phyloP scores from a whole-genome alignment of 208 protist species.

The Lotmaria passim region DNA sequence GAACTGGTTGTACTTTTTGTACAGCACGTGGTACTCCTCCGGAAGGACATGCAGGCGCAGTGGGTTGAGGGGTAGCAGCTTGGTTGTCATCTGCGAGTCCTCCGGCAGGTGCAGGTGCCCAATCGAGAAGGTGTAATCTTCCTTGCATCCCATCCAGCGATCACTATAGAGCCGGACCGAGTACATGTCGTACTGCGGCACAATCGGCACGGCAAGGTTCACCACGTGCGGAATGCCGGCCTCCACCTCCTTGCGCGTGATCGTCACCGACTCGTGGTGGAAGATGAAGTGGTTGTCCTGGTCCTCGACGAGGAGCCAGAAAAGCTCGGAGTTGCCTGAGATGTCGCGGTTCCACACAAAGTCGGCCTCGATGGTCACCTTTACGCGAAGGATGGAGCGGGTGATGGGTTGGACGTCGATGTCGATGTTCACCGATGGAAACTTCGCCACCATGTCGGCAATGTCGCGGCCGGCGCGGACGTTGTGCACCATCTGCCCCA shows the following conservation, averaged over 20 bases:
- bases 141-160: constrained; percentile 93
- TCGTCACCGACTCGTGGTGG: constrained; percentile 81
- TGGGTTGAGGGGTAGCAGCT: constrained; percentile 95
- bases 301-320: constrained; percentile 98
- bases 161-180: constrained; percentile 95
- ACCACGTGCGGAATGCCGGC: constrained; percentile 81
- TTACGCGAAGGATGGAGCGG: constrained; percentile 93
- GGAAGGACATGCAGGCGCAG: constrained; percentile 92
- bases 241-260: constrained; percentile 90
- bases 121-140: constrained; percentile 93
- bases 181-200: constrained; percentile 98
- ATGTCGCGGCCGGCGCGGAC: constrained; percentile 84
- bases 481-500: constrained; percentile 90
- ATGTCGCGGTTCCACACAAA: constrained; percentile 96
- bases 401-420: constrained; percentile 98
- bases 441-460: constrained; percentile 76
- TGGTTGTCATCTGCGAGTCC: constrained; percentile 93
- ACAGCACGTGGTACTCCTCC: constrained; percentile 81
- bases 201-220: constrained; percentile 96
- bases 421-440: constrained; percentile 91
- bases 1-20: constrained; percentile 96
- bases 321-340: constrained; percentile 94
- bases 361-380: constrained; percentile 85
- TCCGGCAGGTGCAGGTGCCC: constrained; percentile 96
- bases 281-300: constrained; percentile 95